Base-by-base conservation (phyloP, 345 rosid species). In the Cardamine occulta region DNA sequence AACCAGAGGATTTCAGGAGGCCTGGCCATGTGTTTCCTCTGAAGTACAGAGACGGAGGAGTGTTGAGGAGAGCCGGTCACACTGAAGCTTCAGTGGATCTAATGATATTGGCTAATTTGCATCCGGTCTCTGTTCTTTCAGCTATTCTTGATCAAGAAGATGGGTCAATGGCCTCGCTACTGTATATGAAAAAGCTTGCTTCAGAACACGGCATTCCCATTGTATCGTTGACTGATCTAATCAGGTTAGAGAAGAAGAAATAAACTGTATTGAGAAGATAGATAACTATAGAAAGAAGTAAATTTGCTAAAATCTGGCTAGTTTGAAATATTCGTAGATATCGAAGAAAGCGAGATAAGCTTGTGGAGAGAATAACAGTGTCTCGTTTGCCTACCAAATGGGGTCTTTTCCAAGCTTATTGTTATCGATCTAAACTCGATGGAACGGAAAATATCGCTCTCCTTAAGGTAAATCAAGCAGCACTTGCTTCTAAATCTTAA, bases 11-110 rank as follows among this genome's bases (percentile, higher is more conserved):
- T 65, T 89, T 93, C 72, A 88, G 93, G 83, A 87, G 83, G 73
- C 93, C 97, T 15, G 98, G 96, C 10, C 97, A 91, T 73, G 95
- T 91, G n/a, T 93, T 93, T 70, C 97, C 97, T 15, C 89, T 93
- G 7, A 89, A 88, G 85, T 91, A 91, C 80, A 73, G 93, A 56
- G 85, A 87, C 1, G 98, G 97, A n/a, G 98, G 98, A 44, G 89
- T 93, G 60, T 69, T 89, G 24, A 81, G 97, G 63, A 87, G 98
- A 80, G 93, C 93, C 17, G 96, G 92, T 23, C 97, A 89, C 78
- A 91, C 98, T 0, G 96, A 93, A 83, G 97, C 98, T 68, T 93
- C 97, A 1, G 80, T 91, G 14, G 96, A 93, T 85, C 74, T 91
- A 78, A 82, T 88, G 64, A 70, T 81, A 70, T 79, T 87, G 11